These are phyloP conservation scores for Tylopilus orsonianus DNA, from an alignment of 1,284 basidiomycete genomes.

Conservation along the genomic window DNA sequence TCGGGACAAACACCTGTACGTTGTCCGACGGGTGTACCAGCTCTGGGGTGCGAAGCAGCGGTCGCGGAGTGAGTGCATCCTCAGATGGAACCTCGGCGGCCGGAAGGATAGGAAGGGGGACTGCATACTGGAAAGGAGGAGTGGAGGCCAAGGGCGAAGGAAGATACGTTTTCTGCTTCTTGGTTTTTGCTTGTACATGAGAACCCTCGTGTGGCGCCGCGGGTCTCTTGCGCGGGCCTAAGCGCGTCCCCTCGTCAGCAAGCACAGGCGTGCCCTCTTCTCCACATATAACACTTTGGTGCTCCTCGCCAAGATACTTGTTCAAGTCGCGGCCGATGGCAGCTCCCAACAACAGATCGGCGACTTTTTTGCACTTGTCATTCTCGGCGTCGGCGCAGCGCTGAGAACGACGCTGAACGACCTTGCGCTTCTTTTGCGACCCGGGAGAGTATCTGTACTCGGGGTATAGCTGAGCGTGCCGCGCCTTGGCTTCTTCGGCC, in stretches of 20 bases:
- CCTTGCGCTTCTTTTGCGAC: conserved; percentile 31
- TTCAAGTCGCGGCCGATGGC: conserved; percentile 38
- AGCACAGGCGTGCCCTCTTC: not conserved
- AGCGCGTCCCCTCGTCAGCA: not conserved
- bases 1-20: conserved; percentile 36
- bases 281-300: not conserved
- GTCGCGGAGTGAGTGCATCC: not conserved
- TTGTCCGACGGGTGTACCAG: conserved; percentile 14
- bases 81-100: conserved; percentile 1
- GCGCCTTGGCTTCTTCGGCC: conserved; percentile 48
- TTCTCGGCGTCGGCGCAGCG: conserved; percentile 33
- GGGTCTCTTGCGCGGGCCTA: conserved; percentile 9
- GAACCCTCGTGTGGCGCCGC: conserved; percentile 2
- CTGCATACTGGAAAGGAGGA: conserved; percentile 3
- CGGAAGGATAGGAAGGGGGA: not conserved
- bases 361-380: conserved; percentile 43
- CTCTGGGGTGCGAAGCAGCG: conserved; percentile 19
- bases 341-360: conserved; percentile 43
- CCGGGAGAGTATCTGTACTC: conserved; percentile 55
- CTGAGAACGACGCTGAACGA: conserved; percentile 27
- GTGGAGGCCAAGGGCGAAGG: not conserved
- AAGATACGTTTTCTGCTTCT: conserved; percentile 3
- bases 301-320: conserved; percentile 15
- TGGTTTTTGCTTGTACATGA: conserved; percentile 4
- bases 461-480: conserved; percentile 51